These are phyloP conservation scores for Chlorella vulgaris DNA, from an alignment of 139 green algal genomes.

Conservation along the genomic window DNA sequence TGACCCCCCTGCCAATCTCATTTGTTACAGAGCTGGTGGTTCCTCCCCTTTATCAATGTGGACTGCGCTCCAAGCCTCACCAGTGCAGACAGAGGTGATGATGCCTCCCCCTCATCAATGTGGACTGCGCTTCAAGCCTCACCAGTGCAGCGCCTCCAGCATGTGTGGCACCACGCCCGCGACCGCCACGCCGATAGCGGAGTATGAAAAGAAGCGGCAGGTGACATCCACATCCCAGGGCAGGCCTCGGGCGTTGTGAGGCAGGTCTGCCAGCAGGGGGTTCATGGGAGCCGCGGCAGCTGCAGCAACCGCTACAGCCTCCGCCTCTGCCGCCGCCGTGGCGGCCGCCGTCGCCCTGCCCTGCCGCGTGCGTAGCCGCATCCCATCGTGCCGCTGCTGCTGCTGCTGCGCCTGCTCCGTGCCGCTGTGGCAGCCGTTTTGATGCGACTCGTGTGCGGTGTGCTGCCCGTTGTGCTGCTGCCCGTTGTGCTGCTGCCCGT, in stretches of 20 bases:
- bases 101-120: too few relatives aligned
- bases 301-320: background rate
- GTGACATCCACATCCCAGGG: conserved; percentile 53
- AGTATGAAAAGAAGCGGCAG: conserved; percentile 52
- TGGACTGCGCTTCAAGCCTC: too few relatives aligned
- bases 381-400: background rate
- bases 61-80: too few relatives aligned
- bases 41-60: too few relatives aligned
- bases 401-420: background rate
- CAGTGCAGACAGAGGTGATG: too few relatives aligned
- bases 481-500: background rate
- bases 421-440: too few relatives aligned
- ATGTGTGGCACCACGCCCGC: conserved; percentile 23
- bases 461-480: background rate
- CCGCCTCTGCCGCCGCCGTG: conserved; percentile 2
- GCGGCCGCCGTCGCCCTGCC: background rate
- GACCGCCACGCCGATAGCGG: conserved; percentile 44
- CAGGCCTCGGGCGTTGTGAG: conserved; percentile 23
- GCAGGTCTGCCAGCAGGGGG: conserved; percentile 23
- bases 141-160: conserved; percentile 36
- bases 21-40: too few relatives aligned
- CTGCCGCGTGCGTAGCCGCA: background rate
- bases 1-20: too few relatives aligned
- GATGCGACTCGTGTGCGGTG: too few relatives aligned
- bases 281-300: background rate